Conservation (phyloP, 345 rosid genomes). For the Microthlaspi erraticum region DNA sequence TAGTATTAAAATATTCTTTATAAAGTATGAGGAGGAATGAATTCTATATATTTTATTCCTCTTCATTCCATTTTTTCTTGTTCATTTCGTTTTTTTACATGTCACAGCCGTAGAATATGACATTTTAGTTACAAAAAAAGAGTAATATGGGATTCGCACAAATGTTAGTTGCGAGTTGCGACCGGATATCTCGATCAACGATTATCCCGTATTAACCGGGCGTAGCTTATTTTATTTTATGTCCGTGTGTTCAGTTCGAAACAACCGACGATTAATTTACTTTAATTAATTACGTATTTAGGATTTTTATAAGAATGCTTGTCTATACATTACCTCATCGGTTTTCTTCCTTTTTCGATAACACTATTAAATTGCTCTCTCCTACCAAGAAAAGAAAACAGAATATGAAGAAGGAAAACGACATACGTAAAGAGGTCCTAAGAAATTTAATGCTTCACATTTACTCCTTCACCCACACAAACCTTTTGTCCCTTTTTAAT, state of each 20-base stretch:
- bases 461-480: slow-evolving; percentile 44
- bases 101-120: too few species aligned
- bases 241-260: neutral
- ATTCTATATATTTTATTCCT: too few species aligned
- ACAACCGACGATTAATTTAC: neutral
- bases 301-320: slow-evolving; percentile 41
- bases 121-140: too few species aligned
- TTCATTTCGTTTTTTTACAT: too few species aligned
- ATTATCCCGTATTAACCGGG: slow-evolving; percentile 33
- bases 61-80: too few species aligned
- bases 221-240: neutral
- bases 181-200: slow-evolving; percentile 36
- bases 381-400: slow-evolving; percentile 28
- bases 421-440: slow-evolving; percentile 39
- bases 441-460: slow-evolving; percentile 43
- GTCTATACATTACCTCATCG: slow-evolving; percentile 16
- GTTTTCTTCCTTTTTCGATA: slow-evolving; percentile 14
- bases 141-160: too few species aligned
- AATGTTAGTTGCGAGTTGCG: slow-evolving; percentile 17
- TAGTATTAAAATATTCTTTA: too few species aligned
- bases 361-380: slow-evolving; percentile 16
- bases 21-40: too few species aligned
- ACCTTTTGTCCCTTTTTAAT: slow-evolving; percentile 40
- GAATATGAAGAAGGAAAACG: slow-evolving; percentile 40
- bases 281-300: slow-evolving; percentile 13